Evolutionary conservation across 371 early-diverging fungal species (phyloP).

Genomic region (Catenaria anguillulae): DNA sequence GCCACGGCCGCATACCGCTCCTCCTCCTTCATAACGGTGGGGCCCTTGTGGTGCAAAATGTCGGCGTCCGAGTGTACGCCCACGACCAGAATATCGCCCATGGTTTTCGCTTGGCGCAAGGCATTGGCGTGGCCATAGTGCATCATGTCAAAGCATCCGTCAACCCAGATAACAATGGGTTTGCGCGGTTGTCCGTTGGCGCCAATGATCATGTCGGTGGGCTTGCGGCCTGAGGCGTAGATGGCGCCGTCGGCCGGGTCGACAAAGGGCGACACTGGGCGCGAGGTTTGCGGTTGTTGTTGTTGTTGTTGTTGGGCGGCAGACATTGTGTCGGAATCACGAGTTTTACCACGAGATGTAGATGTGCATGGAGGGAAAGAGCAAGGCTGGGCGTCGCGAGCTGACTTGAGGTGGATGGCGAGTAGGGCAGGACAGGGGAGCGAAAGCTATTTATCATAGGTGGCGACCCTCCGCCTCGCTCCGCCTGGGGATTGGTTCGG

Average conservation of each 20-base stretch:
- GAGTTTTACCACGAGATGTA: no score
- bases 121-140: constrained; percentile 95
- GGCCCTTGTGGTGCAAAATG: constrained; percentile 83
- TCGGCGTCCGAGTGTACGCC: constrained; percentile 91
- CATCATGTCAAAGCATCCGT: constrained; percentile 94
- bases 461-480: no score
- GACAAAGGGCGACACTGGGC: background rate
- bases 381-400: no score
- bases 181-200: constrained; percentile 7
- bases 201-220: background rate
- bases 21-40: constrained; percentile 86
- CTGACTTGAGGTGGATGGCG: no score
- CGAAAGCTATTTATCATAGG: no score
- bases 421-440: no score
- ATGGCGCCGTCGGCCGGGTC: constrained; percentile 3
- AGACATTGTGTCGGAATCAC: no score
- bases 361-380: no score
- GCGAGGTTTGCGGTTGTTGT: background rate
- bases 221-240: constrained; percentile 6
- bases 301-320: no score
- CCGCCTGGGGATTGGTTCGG: no score
- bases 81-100: constrained; percentile 85
- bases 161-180: constrained; percentile 26
- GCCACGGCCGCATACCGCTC: constrained; percentile 90
- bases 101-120: constrained; percentile 81